phyloP scores from a whole-genome alignment of 306 rosid species.

The Sindora glabra region DNA sequence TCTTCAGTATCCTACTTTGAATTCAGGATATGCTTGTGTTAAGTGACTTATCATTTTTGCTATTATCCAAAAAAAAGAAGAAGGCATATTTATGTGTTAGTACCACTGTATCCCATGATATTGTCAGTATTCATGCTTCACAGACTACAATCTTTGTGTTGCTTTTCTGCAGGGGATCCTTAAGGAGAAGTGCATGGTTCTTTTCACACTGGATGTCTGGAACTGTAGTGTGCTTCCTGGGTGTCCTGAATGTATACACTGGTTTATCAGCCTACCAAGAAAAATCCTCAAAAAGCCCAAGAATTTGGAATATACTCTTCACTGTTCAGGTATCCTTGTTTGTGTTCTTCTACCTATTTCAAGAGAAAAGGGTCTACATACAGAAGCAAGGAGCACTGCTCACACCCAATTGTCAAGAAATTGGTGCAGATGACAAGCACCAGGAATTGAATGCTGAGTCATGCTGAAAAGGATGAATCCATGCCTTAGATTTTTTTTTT shows the following conservation, averaged over 20 bases:
- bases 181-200: slow-evolving; percentile 53
- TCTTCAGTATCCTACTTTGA: too few relatives aligned
- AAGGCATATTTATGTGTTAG: too few relatives aligned
- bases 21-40: too few relatives aligned
- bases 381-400: slow-evolving; percentile 40
- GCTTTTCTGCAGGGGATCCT: slow-evolving; percentile 47
- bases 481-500: too few relatives aligned
- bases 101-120: too few relatives aligned
- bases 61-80: too few relatives aligned
- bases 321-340: slow-evolving; percentile 36
- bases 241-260: slow-evolving; percentile 48
- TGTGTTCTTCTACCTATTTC: slow-evolving; percentile 57
- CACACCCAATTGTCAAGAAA: slow-evolving; percentile 18
- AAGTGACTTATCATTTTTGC: too few relatives aligned
- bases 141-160: too few relatives aligned
- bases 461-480: slow-evolving; percentile 27
- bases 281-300: slow-evolving; percentile 49
- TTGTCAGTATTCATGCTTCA: too few relatives aligned
- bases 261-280: slow-evolving; percentile 65
- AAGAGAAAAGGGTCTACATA: slow-evolving; percentile 67
- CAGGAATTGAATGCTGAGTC: slow-evolving; percentile 21
- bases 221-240: slow-evolving; percentile 42
- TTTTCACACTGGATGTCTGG: slow-evolving; percentile 61
- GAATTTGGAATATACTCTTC: slow-evolving; percentile 51
- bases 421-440: slow-evolving; percentile 24